phyloP scores from a whole-genome alignment of 352 stramenopile species.

The Globisporangium orthogonon region DNA sequence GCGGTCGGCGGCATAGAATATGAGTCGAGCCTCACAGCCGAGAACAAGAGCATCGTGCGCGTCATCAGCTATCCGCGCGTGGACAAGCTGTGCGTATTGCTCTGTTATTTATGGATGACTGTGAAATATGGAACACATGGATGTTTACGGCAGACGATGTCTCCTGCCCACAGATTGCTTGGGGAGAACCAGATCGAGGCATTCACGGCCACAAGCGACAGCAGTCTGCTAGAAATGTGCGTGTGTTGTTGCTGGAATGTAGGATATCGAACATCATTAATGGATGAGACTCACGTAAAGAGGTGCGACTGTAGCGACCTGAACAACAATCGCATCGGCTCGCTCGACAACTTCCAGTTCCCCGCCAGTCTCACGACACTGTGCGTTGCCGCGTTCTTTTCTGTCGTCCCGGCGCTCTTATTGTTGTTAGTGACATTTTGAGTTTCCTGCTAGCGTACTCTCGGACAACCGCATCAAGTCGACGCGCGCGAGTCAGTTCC shows the following conservation, averaged over 20 bases:
- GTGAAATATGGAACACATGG: neutral
- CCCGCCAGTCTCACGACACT: conserved; percentile 17
- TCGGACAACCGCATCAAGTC: conserved; percentile 14
- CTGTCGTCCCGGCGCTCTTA: neutral
- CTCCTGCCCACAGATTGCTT: conserved; percentile 23
- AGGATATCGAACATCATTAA: neutral
- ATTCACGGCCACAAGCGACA: neutral
- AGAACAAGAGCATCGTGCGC: conserved; percentile 5
- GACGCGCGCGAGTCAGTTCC: conserved; percentile 11
- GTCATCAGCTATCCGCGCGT: conserved; percentile 16
- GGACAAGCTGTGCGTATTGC: conserved; percentile 9
- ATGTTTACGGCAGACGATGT: conserved; percentile 10
- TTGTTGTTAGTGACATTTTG: too few species aligned
- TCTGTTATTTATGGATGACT: conserved; percentile 17
- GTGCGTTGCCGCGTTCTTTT: conserved; percentile 11
- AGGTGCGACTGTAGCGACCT: conserved; percentile 15
- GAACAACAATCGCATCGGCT: conserved; percentile 24
- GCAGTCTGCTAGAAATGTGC: neutral
- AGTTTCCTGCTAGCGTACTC: conserved; percentile 3
- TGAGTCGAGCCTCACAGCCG: conserved; percentile 7
- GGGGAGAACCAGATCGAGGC: conserved; percentile 8
- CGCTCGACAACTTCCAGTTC: conserved; percentile 20
- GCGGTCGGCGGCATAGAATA: neutral
- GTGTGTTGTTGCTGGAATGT: neutral
- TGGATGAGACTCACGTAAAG: too few species aligned